A percentile compares a stretch with the other conserved stretches of the same genome.
phyloP scores from a whole-genome alignment of 129 eudicot genomes.

The Chrysanthemum lavandulifolium region DNA sequence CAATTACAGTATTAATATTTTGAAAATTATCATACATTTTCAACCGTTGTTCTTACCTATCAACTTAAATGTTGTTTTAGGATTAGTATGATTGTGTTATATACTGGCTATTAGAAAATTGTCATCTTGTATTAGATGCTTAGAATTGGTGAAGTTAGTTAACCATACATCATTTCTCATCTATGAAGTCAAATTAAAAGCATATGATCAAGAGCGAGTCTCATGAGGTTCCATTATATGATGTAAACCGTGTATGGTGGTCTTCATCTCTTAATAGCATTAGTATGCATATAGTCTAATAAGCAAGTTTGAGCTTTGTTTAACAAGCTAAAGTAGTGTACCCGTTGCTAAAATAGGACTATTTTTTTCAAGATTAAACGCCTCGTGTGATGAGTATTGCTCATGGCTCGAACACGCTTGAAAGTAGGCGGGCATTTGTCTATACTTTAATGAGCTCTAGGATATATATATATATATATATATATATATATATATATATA shows the following conservation, averaged over 20 bases:
- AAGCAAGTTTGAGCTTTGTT: not conserved
- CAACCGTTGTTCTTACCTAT: no score
- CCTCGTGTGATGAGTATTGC: not conserved
- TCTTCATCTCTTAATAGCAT: not conserved
- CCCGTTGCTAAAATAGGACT: not conserved
- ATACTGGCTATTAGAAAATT: not conserved
- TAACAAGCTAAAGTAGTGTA: constrained; percentile 10
- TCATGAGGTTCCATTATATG: constrained; percentile 5
- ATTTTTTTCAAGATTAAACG: not conserved
- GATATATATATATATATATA: no score
- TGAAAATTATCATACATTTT: no score
- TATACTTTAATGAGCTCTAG: no score
- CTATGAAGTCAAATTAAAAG: not conserved
- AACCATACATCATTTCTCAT: not conserved
- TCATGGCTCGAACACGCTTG: not conserved
- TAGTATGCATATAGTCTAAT: not conserved
- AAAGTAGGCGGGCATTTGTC: no score
- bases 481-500: no score
- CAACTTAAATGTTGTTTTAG: no score
- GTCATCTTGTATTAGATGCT: not conserved
- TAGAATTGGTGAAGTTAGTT: not conserved
- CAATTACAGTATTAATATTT: no score
- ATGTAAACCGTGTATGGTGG: not conserved
- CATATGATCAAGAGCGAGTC: not conserved
- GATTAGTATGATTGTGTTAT: no score